A percentile compares a stretch with the other conserved stretches of the same genome.
Conservation (phyloP, 306 rosid genomes). For the Cicer arietinum region DNA sequence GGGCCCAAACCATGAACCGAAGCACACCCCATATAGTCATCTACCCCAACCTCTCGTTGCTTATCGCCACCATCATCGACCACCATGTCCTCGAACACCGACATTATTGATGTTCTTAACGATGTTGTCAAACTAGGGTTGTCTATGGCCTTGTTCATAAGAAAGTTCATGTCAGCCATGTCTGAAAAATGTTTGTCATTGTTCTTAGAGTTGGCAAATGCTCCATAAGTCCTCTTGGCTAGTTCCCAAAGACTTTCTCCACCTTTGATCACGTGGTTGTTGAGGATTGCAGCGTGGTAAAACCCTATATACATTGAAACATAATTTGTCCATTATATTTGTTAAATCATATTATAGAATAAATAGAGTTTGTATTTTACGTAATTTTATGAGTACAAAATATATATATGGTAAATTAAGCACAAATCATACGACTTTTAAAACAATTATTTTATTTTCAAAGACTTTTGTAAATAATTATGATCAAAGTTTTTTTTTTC, state of each 20-base stretch:
- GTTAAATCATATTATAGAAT: neutral
- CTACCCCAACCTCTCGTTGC: slow-evolving; percentile 46
- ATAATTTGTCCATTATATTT: neutral
- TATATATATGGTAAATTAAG: too few species aligned
- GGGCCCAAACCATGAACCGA: slow-evolving; percentile 76
- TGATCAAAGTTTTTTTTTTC: neutral
- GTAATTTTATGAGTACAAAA: too few species aligned
- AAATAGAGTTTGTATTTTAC: too few species aligned
- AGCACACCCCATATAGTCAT: slow-evolving; percentile 72
- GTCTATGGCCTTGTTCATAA: slow-evolving; percentile 63
- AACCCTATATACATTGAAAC: slow-evolving; percentile 53
- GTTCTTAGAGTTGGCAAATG: slow-evolving; percentile 54
- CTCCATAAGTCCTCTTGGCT: slow-evolving; percentile 53
- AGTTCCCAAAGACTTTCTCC: slow-evolving; percentile 74
- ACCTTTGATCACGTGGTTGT: slow-evolving; percentile 58
- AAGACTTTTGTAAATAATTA: neutral
- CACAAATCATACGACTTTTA: too few species aligned
- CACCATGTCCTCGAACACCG: slow-evolving; percentile 69
- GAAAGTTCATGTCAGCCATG: slow-evolving; percentile 68
- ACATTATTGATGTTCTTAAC: slow-evolving; percentile 56
- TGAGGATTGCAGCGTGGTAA: slow-evolving; percentile 67
- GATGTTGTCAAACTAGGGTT: slow-evolving; percentile 65
- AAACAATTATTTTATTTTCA: too few species aligned
- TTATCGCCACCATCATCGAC: slow-evolving; percentile 41
- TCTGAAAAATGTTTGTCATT: slow-evolving; percentile 59